Base-by-base conservation (phyloP, 371 early-diverging fungal genomes). In the Syncephalastrum racemosum region DNA sequence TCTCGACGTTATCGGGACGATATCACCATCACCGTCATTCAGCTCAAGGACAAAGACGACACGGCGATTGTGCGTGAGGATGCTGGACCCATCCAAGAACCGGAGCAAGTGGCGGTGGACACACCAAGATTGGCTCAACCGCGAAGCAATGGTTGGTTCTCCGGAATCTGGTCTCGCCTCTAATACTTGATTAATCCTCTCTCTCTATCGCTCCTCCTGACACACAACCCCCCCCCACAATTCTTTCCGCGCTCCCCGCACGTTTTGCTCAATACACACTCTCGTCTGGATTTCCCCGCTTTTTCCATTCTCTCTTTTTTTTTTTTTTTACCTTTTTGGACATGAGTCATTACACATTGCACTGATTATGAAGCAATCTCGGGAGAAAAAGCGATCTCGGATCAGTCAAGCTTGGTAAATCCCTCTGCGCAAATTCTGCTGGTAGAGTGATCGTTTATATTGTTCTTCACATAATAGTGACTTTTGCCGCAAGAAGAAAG, bases 1-100 rank as follows among this genome's bases (percentile, higher is more conserved):
- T 79, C 79, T 39, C 83, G 98, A 42, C 66, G 83, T n/a, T 92
- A 84, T 66, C 81, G 97, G 12, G 98, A 98, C 68, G 98, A 98
- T 63, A 93, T 98, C 50, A 96, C 97, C 0, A 91, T 94, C 20
- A 88, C 86, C 22, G 91, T 98, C 4, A 74, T 96, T 22, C 87
- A 90, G 42, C 84, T 97, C 45, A 71, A 70, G 16, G 62, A 50
- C 19, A 56, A 52, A 13, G 36, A 44, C 25, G 46, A 54, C 4
- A 52, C 40, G 0, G 46, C 55, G n/a, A 53, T 53, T 7, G 53
- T 50, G 6, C 55, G 51, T 14, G 60, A 62, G 16, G 53, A 63
- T 13, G 65, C 67, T 0, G 72, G 72, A 0, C 72, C 71, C 15
- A 58, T 75, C 0, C 40, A 56, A n/a, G 64, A 59, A 18, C 60